Percentiles rank a stretch among this genome's conserved stretches.
Evolutionary conservation across 1,139 yeast species (phyloP).

Genomic region (Lodderomyces elongisporus): DNA sequence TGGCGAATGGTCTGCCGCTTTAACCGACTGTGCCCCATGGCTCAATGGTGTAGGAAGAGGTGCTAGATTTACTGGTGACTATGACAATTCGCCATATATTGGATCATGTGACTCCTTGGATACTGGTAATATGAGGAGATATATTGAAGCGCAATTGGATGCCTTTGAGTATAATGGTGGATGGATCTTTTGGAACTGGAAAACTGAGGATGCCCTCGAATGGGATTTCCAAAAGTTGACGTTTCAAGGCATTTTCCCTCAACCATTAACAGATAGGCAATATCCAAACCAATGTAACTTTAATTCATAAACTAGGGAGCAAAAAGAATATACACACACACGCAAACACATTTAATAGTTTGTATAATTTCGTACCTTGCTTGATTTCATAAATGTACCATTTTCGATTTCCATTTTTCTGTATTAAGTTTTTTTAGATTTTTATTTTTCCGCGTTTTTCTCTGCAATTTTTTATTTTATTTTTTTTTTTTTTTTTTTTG

Average conservation of each 20-base stretch:
- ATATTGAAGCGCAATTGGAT: slow-evolving; percentile 86
- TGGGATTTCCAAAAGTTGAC: slow-evolving; percentile 87
- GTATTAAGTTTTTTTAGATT: neutral
- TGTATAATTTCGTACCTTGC: too few species aligned
- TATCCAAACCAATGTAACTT: slow-evolving; percentile 65
- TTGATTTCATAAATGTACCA: neutral
- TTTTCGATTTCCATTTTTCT: neutral
- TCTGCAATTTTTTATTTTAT: too few species aligned
- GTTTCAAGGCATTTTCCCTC: slow-evolving; percentile 74
- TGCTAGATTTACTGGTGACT: slow-evolving; percentile 77
- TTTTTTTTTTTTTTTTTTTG: too few species aligned
- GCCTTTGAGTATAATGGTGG: slow-evolving; percentile 69
- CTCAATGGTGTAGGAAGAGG: slow-evolving; percentile 88
- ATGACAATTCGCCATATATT: slow-evolving; percentile 42
- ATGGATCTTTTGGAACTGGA: slow-evolving; percentile 93
- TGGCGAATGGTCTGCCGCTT: slow-evolving; percentile 94
- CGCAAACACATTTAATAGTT: too few species aligned
- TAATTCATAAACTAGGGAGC: slow-evolving; percentile 3
- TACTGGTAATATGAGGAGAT: slow-evolving; percentile 55
- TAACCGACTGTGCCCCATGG: slow-evolving; percentile 91
- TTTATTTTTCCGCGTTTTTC: too few species aligned
- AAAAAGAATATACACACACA: too few species aligned
- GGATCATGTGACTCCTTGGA: slow-evolving; percentile 63
- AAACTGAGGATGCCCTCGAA: slow-evolving; percentile 77
- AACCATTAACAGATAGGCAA: slow-evolving; percentile 62